Percentiles rank a stretch among this genome's conserved stretches.
phyloP scores from a whole-genome alignment of 1,284 basidiomycete genomes.

The Vanrija humicola region DNA sequence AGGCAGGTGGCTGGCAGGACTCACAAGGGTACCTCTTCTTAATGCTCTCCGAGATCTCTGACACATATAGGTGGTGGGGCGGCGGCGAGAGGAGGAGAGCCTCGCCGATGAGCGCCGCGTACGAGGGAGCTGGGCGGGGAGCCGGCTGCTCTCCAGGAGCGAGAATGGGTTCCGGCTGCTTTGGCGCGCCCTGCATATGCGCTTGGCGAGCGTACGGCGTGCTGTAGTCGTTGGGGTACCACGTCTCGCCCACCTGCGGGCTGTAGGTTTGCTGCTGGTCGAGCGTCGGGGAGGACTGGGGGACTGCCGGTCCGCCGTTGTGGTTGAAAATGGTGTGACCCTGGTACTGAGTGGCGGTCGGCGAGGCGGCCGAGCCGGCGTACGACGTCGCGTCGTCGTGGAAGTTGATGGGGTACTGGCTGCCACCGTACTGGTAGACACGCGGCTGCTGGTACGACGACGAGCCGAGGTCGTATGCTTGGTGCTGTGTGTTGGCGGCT shows the following conservation, averaged over 20 bases:
- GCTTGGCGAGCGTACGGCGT: constrained; percentile 10
- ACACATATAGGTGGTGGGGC: constrained; percentile 46
- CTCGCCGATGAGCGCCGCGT: constrained; percentile 47
- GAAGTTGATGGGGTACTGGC: too few relatives aligned
- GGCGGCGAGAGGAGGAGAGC: constrained; percentile 37
- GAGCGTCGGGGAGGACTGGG: background rate
- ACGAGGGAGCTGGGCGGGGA: constrained; percentile 41
- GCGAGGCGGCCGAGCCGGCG: constrained; percentile 8
- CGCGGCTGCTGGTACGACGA: too few relatives aligned
- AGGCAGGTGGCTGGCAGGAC: constrained; percentile 15
- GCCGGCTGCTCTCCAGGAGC: constrained; percentile 39
- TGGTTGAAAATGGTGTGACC: background rate
- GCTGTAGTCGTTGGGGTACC: background rate
- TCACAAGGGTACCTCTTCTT: constrained; percentile 44
- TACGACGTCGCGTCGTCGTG: constrained; percentile 3
- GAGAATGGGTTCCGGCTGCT: constrained; percentile 40
- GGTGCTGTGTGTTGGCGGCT: too few relatives aligned
- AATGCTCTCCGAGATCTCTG: constrained; percentile 46
- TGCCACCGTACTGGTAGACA: too few relatives aligned
- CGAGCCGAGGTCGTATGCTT: too few relatives aligned
- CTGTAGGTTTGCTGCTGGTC: background rate
- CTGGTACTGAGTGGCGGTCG: constrained; percentile 6
- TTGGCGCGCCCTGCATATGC: background rate
- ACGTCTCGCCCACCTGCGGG: too few relatives aligned
- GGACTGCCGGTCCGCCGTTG: background rate